phyloP scores from a whole-genome alignment of 371 early-diverging fungal genomes.

The Rhizopus delemar region DNA sequence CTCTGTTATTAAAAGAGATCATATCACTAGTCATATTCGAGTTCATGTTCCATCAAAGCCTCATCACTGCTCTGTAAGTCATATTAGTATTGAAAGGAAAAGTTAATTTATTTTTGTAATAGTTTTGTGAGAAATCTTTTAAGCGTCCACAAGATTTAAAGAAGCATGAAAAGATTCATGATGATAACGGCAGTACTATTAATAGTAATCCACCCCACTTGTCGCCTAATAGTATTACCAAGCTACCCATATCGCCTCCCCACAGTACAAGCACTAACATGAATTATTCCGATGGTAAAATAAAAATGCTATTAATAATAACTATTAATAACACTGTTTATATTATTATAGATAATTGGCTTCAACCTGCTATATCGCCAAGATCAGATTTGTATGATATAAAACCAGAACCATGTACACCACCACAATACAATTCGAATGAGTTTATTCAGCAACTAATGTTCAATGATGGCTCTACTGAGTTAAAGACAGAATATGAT shows the following conservation, averaged over 20 bases:
- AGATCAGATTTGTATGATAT: constrained; percentile 23
- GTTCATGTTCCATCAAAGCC: constrained; percentile 89
- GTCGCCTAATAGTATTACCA: constrained; percentile 4
- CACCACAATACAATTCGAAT: constrained; percentile 14
- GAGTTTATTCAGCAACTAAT: constrained; percentile 21
- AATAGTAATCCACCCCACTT: constrained; percentile 2
- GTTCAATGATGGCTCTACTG: constrained; percentile 19
- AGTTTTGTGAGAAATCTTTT: constrained; percentile 77
- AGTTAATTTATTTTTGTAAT: neutral
- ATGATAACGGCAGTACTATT: constrained; percentile 36
- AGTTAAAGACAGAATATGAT: constrained; percentile 29
- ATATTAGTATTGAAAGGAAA: neutral
- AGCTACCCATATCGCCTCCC: constrained; percentile 27
- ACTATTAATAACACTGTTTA: neutral
- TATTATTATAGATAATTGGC: constrained; percentile 20
- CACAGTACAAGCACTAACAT: constrained; percentile 14
- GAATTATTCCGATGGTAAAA: constrained; percentile 23
- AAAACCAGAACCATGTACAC: constrained; percentile 26
- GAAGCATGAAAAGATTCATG: constrained; percentile 82
- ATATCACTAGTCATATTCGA: constrained; percentile 87
- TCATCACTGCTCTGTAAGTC: constrained; percentile 65
- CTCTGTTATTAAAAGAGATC: constrained; percentile 81
- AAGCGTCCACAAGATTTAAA: constrained; percentile 88
- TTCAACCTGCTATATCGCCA: constrained; percentile 18
- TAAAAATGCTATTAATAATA: neutral